Base-by-base conservation (phyloP, 352 stramenopile genomes). In the Phytopythium aichiense region DNA sequence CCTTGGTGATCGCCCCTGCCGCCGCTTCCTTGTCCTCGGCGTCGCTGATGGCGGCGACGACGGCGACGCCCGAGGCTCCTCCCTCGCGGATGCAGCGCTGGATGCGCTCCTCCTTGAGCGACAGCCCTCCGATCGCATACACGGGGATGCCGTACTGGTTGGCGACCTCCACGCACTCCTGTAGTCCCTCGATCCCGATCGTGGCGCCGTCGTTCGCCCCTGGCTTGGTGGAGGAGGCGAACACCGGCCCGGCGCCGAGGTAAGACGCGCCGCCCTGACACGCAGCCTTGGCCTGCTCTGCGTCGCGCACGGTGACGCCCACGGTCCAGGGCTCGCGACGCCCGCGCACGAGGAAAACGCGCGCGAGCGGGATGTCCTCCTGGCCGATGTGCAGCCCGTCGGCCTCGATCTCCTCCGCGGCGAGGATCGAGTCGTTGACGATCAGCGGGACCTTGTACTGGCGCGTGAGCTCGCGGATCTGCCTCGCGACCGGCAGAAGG, bases 321-420 rank as follows among this genome's bases (percentile, higher is more conserved):
- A 88, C 63, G 20, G 40, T 60, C 38, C 55, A 51, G 12, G 55
- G 38, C 25, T 60, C 55, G 25, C 40, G 38, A 2, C 25, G 55
- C 0, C 20, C 55, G 40, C 55, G 55, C 52, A 84, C 71, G 30
- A 88, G 72, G 16, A 67, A 52, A 45, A 79, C 55, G 28, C 60
- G 33, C 38, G 40, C 51, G 35, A 77, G 45, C 7, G 63, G 59
- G 4, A 63, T 40, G 46, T 88, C 78, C 12, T 69, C 69, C 58
- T 88, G 78, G 0, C 78, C 78, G n/a, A 88, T 67, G 50, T 88
- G 78, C 15, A 83, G 69, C 1, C 78, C 78, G 40, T 88, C 78
- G 0, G 78, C 78, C 15, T 70, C 64, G 11, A 86, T 66, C 60
- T 70, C 52, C 23, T 86, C 64, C 9, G 78, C 78, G 30, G 83